phyloP scores from a whole-genome alignment of 208 protist genomes.

The Novymonas esmeraldas region DNA sequence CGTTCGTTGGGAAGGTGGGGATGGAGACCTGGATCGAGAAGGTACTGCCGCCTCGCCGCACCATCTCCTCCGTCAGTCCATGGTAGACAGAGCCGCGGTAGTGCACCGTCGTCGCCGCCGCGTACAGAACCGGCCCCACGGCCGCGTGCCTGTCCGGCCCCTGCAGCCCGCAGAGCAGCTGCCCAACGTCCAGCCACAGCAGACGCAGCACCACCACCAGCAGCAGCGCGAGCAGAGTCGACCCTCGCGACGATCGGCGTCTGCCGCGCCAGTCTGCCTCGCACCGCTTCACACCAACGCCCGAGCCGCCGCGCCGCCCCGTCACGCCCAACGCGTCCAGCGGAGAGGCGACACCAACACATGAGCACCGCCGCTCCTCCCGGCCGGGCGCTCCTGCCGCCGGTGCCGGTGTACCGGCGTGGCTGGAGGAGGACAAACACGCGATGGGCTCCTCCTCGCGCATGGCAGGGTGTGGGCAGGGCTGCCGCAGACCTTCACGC shows the following conservation, averaged over 20 bases:
- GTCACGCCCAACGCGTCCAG: no score
- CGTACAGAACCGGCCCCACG: slow-evolving; percentile 18
- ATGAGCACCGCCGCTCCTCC: no score
- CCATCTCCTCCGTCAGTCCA: slow-evolving; percentile 44
- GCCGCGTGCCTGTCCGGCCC: not conserved
- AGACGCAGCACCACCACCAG: not conserved
- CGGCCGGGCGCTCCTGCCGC: no score
- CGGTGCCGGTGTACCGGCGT: no score
- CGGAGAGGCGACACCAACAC: no score
- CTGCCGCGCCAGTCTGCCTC: no score
- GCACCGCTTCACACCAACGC: no score
- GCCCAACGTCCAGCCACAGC: slow-evolving; percentile 9
- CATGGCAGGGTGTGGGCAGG: not conserved
- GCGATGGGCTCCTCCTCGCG: not conserved
- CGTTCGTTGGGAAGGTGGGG: slow-evolving; percentile 59
- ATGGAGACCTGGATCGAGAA: slow-evolving; percentile 58
- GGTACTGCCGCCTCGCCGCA: slow-evolving; percentile 51
- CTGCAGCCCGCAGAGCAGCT: not conserved
- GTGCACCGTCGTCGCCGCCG: slow-evolving; percentile 42
- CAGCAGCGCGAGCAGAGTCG: not conserved
- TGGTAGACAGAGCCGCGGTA: slow-evolving; percentile 72
- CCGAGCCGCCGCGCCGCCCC: no score
- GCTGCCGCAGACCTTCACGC: not conserved
- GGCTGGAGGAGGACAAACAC: not conserved
- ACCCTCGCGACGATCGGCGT: not conserved